A percentile compares a stretch with the other conserved stretches of the same genome.
phyloP scores from a whole-genome alignment of 805 yeast genomes.

The Metschnikowia lunata region DNA sequence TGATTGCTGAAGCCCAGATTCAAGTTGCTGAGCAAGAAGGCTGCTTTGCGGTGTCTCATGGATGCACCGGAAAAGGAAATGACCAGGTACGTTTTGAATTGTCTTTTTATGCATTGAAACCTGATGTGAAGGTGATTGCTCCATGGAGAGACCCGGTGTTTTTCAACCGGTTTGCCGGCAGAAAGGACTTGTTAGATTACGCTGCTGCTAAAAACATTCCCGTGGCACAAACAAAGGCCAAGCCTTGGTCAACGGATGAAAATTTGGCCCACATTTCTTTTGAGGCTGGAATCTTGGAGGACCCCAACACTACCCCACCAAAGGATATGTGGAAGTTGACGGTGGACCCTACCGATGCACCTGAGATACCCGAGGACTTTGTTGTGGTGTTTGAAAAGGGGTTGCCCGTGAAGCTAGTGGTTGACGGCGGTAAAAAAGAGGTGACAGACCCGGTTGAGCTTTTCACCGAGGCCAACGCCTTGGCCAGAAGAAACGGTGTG shows the following conservation, averaged over 20 bases:
- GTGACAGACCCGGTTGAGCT: slow-evolving; percentile 88
- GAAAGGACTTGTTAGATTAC: slow-evolving; percentile 91
- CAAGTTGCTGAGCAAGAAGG: slow-evolving; percentile 95
- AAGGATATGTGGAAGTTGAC: slow-evolving; percentile 99
- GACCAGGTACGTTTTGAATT: slow-evolving; percentile 98
- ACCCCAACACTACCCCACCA: slow-evolving; percentile 98
- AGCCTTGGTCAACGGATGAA: slow-evolving; percentile 99
- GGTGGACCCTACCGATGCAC: slow-evolving; percentile 93
- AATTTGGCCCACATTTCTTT: slow-evolving; percentile 98
- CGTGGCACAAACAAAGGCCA: slow-evolving; percentile 95
- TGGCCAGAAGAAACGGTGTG: slow-evolving; percentile 98
- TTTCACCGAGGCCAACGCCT: slow-evolving; percentile 85
- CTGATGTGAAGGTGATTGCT: slow-evolving; percentile 93
- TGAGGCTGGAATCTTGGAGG: slow-evolving; percentile 99
- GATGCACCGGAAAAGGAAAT: slow-evolving; percentile 99
- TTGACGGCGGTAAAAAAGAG: slow-evolving; percentile 53
- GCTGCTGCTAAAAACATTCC: slow-evolving; percentile 90
- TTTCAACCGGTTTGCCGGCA: slow-evolving; percentile 95
- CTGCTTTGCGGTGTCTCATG: slow-evolving; percentile 97
- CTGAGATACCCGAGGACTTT: slow-evolving; percentile 87
- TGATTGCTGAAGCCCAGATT: slow-evolving; percentile 97
- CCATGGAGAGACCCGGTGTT: slow-evolving; percentile 99
- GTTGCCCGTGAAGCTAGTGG: slow-evolving; percentile 74
- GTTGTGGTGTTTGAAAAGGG: slow-evolving; percentile 80
- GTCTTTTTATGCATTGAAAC: slow-evolving; percentile 95